These are phyloP conservation scores for Neocallimastix lanati DNA, from an alignment of 192 early-diverging fungal species.

Conservation along the genomic window DNA sequence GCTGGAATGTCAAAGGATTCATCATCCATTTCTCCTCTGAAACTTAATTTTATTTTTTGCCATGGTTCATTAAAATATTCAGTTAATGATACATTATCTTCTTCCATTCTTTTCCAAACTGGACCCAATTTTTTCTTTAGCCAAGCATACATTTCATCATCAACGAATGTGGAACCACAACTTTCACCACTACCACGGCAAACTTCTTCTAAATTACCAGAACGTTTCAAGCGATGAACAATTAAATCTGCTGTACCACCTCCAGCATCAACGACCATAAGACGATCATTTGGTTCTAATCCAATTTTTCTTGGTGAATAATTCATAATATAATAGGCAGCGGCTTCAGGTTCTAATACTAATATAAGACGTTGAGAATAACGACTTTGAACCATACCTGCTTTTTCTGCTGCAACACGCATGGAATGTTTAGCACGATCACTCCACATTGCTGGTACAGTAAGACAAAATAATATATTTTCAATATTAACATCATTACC, in stretches of 20 bases:
- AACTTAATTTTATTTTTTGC: background rate
- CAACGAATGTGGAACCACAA: slow-evolving; percentile 2
- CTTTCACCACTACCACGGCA: background rate
- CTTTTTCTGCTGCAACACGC: background rate
- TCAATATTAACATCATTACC: background rate
- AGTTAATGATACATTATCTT: background rate
- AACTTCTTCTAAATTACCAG: background rate
- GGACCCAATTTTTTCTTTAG: background rate
- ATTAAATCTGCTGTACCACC: background rate
- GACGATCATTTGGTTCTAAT: background rate
- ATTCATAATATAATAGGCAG: background rate
- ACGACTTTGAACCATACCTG: background rate
- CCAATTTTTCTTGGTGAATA: background rate
- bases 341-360: slow-evolving; percentile 1
- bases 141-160: background rate
- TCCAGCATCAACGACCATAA: slow-evolving; percentile 2
- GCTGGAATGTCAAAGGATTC: background rate
- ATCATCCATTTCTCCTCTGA: background rate
- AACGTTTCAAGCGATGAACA: background rate
- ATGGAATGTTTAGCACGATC: background rate
- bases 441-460: slow-evolving; percentile 2
- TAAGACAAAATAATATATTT: background rate
- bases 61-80: background rate
- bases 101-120: background rate
- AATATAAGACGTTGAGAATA: background rate